Conservation (phyloP, 208 protist genomes). For the Acanthamoeba triangularis region DNA sequence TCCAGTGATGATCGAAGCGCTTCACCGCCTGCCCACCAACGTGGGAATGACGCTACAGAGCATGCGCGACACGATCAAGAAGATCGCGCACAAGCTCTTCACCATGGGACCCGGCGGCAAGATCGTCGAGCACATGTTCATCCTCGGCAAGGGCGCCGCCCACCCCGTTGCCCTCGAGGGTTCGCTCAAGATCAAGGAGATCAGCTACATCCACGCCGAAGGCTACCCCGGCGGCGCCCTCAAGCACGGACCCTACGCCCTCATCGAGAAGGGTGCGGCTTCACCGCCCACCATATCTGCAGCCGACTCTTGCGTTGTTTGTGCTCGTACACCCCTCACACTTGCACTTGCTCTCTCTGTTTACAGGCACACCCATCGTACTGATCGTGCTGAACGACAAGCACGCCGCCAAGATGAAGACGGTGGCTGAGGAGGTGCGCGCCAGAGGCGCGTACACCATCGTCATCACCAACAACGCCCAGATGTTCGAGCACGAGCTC, state of each 20-base stretch:
- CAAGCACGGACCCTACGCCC: slow-evolving; percentile 98
- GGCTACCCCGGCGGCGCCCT: slow-evolving; percentile 95
- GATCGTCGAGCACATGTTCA: slow-evolving; percentile 38
- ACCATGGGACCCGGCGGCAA: slow-evolving; percentile 70
- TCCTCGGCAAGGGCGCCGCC: slow-evolving; percentile 63
- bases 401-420: slow-evolving; percentile 88
- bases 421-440: slow-evolving; percentile 94
- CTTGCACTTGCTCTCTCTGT: background rate
- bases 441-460: slow-evolving; percentile 93
- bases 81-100: slow-evolving; percentile 85
- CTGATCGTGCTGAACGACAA: slow-evolving; percentile 89
- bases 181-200: slow-evolving; percentile 97
- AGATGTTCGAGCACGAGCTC: slow-evolving; percentile 70
- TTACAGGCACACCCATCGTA: slow-evolving; percentile 93
- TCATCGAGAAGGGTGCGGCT: slow-evolving; percentile 94
- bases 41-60: slow-evolving; percentile 83
- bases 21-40: slow-evolving; percentile 88
- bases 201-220: slow-evolving; percentile 98
- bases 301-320: background rate
- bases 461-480: slow-evolving; percentile 87
- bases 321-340: background rate
- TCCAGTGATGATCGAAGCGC: slow-evolving; percentile 86
- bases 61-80: slow-evolving; percentile 73
- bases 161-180: slow-evolving; percentile 94
- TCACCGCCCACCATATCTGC: background rate